These are phyloP conservation scores for Galerina marginata DNA, from an alignment of 768 basidiomycete genomes.

Conservation along the genomic window DNA sequence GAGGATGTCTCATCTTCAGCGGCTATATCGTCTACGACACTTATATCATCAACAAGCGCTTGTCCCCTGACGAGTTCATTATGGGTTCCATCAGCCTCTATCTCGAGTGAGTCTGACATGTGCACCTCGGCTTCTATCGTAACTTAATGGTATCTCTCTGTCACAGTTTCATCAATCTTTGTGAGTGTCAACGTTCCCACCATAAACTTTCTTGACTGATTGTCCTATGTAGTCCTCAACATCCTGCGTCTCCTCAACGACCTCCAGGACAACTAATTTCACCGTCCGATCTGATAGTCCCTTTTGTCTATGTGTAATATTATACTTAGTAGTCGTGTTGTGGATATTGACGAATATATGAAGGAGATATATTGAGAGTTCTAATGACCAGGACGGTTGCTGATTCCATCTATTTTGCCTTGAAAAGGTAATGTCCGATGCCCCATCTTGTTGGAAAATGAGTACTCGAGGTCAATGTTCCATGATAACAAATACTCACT, in stretches of 20 bases:
- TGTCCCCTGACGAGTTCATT: conserved; percentile 94
- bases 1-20: conserved; percentile 84
- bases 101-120: conserved; percentile 70
- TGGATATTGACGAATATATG: neutral
- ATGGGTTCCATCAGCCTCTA: conserved; percentile 92
- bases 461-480: neutral
- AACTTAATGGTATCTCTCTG: conserved; percentile 21
- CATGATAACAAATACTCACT: conserved; percentile 45
- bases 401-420: conserved; percentile 28
- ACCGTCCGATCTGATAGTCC: neutral
- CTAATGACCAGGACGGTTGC: neutral
- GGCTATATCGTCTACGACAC: conserved; percentile 94
- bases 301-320: conserved; percentile 12
- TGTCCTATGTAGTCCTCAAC: conserved; percentile 63
- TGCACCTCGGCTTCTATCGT: neutral
- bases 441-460: conserved; percentile 52
- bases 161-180: conserved; percentile 83
- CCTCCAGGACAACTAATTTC: conserved; percentile 45
- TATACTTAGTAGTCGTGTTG: neutral
- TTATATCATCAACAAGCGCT: conserved; percentile 82
- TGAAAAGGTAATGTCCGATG: conserved; percentile 62
- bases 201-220: conserved; percentile 5
- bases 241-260: conserved; percentile 83
- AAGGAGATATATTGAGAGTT: neutral
- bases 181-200: conserved; percentile 49